Base-by-base conservation (phyloP, 139 green algal genomes). In the Haematococcus sp. region DNA sequence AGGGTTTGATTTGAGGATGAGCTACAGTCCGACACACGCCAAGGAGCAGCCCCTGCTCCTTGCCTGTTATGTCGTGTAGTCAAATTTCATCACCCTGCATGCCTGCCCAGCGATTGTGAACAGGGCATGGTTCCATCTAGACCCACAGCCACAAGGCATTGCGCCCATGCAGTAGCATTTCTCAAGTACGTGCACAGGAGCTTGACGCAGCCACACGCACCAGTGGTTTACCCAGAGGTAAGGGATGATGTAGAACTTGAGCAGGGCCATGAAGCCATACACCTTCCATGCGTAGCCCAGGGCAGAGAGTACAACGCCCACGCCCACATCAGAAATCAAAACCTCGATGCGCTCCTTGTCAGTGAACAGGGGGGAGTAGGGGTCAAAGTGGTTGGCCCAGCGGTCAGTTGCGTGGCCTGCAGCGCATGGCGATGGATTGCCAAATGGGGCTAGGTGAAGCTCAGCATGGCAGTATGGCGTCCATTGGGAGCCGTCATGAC, bases 221-320 rank as follows among this genome's bases (percentile, higher is more conserved):
- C 91, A 97, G 64, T 84, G 75, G 80, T 97, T 97, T 52, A 97
- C 93, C 4, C 97, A 71, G 9, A 98, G 43, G 73, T 96, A 93
- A 0, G 93, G 93, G 25, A 92, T 80, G 31, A 86, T 72, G 67
- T 98, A 98, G 0, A 81, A 86, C 81, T 91, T 93, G 54, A 89
- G 35, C 54, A 96, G 85, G 86, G 84, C 92, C 1, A 70, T 40
- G 76, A 73, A 90, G 64, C 93, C 93, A 22, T 84, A 88, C 40
- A 69, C 32, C 2, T 70, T 51, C 22, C 58, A 83, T n/a, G 89
- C 51, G 27, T 49, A 52, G 25, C 28, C 71, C 55, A 96, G 82
- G 60, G 81, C 84, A 23, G 52, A 73, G 7, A 88, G 20, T 34
- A 92, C 86, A 0, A 76, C 86, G 1, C 70, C 55, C 44, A 96